Evolutionary conservation across 305 asterid species (phyloP).

Genomic region (Lippia alba): DNA sequence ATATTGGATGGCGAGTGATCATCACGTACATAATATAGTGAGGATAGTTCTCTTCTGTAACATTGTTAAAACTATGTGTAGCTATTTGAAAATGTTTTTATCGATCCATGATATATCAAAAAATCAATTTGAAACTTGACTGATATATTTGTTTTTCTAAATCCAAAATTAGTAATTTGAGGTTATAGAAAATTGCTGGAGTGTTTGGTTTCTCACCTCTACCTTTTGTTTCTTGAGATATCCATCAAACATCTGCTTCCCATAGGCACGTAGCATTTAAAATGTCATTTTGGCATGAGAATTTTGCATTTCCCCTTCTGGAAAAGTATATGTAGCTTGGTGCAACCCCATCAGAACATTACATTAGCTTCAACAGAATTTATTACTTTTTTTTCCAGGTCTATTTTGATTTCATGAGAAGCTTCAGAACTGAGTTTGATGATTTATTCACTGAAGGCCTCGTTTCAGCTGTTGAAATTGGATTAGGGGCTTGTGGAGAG

Average conservation of each 20-base stretch:
- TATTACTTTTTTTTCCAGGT: constrained; percentile 51
- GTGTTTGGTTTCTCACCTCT: neutral
- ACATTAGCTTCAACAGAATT: constrained; percentile 19
- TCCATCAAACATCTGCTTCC: constrained; percentile 23
- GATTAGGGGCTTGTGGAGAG: constrained; percentile 78
- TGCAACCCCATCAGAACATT: neutral
- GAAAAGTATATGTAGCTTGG: constrained; percentile 12
- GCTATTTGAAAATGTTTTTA: neutral
- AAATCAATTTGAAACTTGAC: neutral
- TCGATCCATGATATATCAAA: constrained; percentile 2
- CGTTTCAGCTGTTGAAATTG: constrained; percentile 73
- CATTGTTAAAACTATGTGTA: neutral
- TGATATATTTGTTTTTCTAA: too few relatives aligned
- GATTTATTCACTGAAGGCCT: constrained; percentile 65
- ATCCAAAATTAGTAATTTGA: too few relatives aligned
- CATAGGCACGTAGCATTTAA: constrained; percentile 2
- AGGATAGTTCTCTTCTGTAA: neutral
- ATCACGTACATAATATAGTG: neutral
- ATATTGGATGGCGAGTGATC: neutral
- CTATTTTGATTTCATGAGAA: constrained; percentile 78
- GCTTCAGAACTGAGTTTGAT: constrained; percentile 73
- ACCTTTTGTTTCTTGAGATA: constrained; percentile 13
- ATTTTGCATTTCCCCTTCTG: constrained; percentile 4
- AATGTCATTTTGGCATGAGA: constrained; percentile 11
- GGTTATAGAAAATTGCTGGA: too few relatives aligned